Evolutionary conservation across 1,284 basidiomycete species (phyloP).

Genomic region (Pascua guehoae): DNA sequence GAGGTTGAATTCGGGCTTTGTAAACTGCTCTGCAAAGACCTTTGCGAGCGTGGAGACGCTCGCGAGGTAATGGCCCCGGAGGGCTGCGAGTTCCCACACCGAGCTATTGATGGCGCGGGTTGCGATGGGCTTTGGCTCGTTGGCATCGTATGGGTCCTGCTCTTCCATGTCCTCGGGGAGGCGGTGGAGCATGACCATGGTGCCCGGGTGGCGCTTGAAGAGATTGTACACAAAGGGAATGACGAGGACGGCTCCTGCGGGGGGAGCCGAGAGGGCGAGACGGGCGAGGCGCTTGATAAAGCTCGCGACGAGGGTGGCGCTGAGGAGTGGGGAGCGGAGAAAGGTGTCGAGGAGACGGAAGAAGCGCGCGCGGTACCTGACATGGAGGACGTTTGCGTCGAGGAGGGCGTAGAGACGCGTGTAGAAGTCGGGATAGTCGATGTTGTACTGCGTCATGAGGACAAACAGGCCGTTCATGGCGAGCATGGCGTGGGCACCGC

Average conservation of each 20-base stretch:
- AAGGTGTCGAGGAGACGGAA: constrained; percentile 90
- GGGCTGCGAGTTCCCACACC: constrained; percentile 83
- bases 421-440: constrained; percentile 96
- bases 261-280: constrained; percentile 77
- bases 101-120: constrained; percentile 81
- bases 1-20: constrained; percentile 80
- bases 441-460: constrained; percentile 90
- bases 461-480: constrained; percentile 89
- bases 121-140: constrained; percentile 68
- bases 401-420: constrained; percentile 87
- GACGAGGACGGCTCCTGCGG: constrained; percentile 82
- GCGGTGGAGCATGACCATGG: constrained; percentile 90
- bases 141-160: constrained; percentile 56
- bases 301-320: constrained; percentile 81
- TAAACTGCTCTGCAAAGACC: constrained; percentile 88
- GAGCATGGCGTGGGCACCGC: constrained; percentile 81
- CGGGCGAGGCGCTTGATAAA: constrained; percentile 89
- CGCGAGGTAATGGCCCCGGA: constrained; percentile 78
- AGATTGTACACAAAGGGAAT: constrained; percentile 95
- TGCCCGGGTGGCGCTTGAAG: constrained; percentile 82
- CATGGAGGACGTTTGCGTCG: constrained; percentile 79
- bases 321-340: constrained; percentile 85
- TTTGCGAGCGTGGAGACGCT: constrained; percentile 77
- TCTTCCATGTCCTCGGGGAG: constrained; percentile 44
- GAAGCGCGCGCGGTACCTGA: constrained; percentile 89